Conservation (phyloP, 257 asterid species). For the Przewalskia tangutica region DNA sequence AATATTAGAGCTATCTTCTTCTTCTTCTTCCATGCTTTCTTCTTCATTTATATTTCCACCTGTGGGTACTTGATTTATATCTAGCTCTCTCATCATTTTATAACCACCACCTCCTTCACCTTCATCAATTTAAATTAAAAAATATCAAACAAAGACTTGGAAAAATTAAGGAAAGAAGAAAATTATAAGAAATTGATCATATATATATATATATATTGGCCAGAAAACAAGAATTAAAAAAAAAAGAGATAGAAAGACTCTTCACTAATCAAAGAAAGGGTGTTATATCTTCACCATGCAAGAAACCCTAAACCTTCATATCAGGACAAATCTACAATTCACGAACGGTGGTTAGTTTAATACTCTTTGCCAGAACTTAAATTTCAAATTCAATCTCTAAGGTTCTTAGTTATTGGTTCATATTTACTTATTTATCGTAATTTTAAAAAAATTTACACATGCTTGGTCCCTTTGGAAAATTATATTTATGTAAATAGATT, state of each 20-base stretch:
- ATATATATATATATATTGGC: background rate
- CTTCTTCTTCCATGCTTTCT: constrained; percentile 44
- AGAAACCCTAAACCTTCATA: background rate
- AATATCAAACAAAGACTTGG: background rate
- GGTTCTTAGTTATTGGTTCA: too few species aligned
- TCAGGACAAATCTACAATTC: background rate
- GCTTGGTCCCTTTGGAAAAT: background rate
- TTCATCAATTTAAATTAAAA: background rate
- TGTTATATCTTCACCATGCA: background rate
- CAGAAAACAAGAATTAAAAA: too few species aligned
- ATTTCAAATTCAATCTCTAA: too few species aligned
- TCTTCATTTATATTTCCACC: constrained; percentile 18
- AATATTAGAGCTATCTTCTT: constrained; percentile 26
- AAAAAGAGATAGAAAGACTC: background rate
- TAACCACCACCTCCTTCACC: constrained; percentile 31
- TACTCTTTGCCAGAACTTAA: background rate
- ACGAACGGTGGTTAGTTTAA: background rate
- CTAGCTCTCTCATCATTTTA: constrained; percentile 32
- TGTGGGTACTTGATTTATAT: constrained; percentile 53
- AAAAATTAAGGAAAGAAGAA: background rate
- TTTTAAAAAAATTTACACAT: too few species aligned
- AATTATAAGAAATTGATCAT: background rate
- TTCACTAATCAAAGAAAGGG: background rate
- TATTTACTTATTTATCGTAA: too few species aligned
- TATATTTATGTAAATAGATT: too few species aligned